Evolutionary conservation across 345 rosid species (phyloP).

Genomic region (Raphanus raphanistrum): DNA sequence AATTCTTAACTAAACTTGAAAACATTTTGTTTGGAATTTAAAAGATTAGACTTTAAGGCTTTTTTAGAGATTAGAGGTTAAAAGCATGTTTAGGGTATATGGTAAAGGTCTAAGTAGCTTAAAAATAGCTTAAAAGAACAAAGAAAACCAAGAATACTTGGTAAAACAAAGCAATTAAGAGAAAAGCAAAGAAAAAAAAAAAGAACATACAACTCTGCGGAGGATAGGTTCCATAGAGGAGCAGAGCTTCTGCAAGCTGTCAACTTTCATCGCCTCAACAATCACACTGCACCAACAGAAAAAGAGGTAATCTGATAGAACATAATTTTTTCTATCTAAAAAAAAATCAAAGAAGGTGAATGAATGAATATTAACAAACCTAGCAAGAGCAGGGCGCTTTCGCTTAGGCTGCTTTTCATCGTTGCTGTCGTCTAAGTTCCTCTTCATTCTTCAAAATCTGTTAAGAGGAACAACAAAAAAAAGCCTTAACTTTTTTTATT

Average conservation of each 20-base stretch:
- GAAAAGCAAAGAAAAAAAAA: not conserved
- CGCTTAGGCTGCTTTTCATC: constrained; percentile 54
- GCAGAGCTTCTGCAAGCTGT: too few relatives aligned
- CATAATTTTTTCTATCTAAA: not conserved
- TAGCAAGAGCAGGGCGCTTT: constrained; percentile 71
- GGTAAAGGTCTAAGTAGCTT: not conserved
- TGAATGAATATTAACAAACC: constrained; percentile 31
- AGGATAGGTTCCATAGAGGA: constrained; percentile 55
- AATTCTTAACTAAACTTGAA: too few relatives aligned
- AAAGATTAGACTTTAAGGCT: too few relatives aligned
- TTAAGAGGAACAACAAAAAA: not conserved
- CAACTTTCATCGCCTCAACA: too few relatives aligned
- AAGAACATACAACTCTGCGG: constrained; percentile 78
- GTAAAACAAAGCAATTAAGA: too few relatives aligned
- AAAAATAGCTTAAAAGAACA: not conserved
- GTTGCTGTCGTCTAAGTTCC: constrained; percentile 45
- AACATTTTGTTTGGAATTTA: too few relatives aligned
- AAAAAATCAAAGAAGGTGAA: constrained; percentile 1
- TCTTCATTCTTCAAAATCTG: constrained; percentile 39
- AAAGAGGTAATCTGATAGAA: too few relatives aligned
- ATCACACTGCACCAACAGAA: too few relatives aligned
- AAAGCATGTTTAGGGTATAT: too few relatives aligned
- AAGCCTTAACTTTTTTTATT: not conserved
- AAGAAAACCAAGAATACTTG: not conserved
- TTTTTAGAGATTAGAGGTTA: too few relatives aligned